These are phyloP conservation scores for Hypoxylon sp. DNA, from an alignment of 2,329 filamentous ascomycete species.

Conservation along the genomic window DNA sequence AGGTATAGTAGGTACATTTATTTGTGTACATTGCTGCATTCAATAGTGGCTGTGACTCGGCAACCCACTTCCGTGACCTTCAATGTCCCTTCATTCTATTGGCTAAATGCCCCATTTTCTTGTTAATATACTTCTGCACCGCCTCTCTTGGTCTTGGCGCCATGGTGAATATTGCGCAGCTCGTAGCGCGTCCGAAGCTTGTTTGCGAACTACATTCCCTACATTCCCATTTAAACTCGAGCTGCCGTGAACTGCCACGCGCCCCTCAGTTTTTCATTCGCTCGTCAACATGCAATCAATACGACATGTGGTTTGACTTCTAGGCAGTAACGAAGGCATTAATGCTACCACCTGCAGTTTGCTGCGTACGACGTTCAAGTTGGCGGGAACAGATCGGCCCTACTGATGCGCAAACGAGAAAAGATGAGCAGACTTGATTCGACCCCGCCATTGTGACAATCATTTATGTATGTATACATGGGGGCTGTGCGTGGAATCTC, in stretches of 20 bases:
- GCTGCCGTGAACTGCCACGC: constrained; percentile 29
- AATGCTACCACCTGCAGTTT: constrained; percentile 15
- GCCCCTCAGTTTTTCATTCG: constrained; percentile 26
- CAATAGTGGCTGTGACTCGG: constrained; percentile 24
- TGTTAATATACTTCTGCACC: constrained; percentile 26
- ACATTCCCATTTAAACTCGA: constrained; percentile 29
- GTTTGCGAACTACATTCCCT: constrained; percentile 2
- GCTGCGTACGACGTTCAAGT: constrained; percentile 17
- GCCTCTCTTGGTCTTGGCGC: constrained; percentile 35
- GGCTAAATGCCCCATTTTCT: not conserved
- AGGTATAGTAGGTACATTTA: no score
- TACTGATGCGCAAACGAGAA: constrained; percentile 11
- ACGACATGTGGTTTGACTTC: constrained; percentile 17
- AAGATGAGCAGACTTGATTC: constrained; percentile 15
- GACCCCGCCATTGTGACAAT: constrained; percentile 10
- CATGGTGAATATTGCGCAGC: constrained; percentile 32
- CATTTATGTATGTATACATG: not conserved
- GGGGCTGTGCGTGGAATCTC: constrained; percentile 22
- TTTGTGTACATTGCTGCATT: not conserved
- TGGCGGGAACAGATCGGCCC: constrained; percentile 17
- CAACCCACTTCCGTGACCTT: not conserved
- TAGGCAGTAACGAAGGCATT: constrained; percentile 19
- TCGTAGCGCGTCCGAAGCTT: constrained; percentile 19
- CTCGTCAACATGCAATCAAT: constrained; percentile 14
- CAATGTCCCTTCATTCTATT: not conserved